Evolutionary conservation across 176 grass and related monocot species (phyloP).

Genomic region (Phoenix roebelenii): DNA sequence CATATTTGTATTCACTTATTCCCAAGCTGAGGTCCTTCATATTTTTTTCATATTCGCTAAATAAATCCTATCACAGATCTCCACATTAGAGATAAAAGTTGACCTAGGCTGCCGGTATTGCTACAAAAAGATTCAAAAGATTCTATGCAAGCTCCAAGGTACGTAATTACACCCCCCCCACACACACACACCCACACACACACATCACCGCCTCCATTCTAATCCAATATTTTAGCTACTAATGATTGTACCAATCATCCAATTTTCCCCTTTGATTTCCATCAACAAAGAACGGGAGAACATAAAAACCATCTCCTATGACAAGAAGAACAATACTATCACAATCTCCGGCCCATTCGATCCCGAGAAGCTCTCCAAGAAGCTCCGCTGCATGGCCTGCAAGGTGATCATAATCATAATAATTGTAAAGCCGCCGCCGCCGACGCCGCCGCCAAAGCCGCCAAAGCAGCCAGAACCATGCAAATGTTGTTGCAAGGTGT

Average conservation of each 20-base stretch:
- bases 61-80: constrained; percentile 18
- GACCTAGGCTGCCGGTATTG: constrained; percentile 55
- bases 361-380: constrained; percentile 44
- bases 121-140: constrained; percentile 47
- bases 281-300: constrained; percentile 30
- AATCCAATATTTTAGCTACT: neutral
- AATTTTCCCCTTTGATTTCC: neutral
- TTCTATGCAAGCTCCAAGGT: constrained; percentile 69
- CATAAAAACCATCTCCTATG: constrained; percentile 50
- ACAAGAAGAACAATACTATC: constrained; percentile 64
- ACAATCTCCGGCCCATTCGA: constrained; percentile 60
- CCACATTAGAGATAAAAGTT: constrained; percentile 57
- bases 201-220: neutral
- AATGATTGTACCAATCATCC: too few relatives aligned
- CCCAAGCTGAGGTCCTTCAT: too few relatives aligned
- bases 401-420: constrained; percentile 84
- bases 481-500: too few relatives aligned
- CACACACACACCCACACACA: too few relatives aligned
- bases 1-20: too few relatives aligned
- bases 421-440: constrained; percentile 34
- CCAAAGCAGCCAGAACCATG: constrained; percentile 17
- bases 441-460: constrained; percentile 13
- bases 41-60: too few relatives aligned
- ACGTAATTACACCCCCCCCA: neutral
- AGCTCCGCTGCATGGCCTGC: constrained; percentile 81